These are phyloP conservation scores for Lodderomyces orthopsilosis DNA, from an alignment of 1,139 yeast species.

Conservation along the genomic window DNA sequence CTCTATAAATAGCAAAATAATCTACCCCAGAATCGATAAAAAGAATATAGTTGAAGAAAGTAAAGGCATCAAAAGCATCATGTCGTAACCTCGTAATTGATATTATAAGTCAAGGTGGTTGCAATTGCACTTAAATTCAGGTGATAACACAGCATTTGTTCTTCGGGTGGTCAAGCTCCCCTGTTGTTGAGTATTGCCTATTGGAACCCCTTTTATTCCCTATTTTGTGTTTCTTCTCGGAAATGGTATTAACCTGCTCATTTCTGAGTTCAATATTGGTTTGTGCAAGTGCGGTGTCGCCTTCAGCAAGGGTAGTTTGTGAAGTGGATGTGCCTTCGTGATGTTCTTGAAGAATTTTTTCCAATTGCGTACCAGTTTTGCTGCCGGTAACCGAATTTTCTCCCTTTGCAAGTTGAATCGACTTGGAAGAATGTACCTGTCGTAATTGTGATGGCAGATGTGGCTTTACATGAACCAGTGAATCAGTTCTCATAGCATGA, in stretches of 20 bases:
- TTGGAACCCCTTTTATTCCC: neutral
- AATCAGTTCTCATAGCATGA: neutral
- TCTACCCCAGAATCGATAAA: no score
- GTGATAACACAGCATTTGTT: neutral
- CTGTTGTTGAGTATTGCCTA: neutral
- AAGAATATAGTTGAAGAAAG: neutral
- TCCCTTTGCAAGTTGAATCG: neutral
- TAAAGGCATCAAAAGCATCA: neutral
- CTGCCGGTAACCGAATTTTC: neutral
- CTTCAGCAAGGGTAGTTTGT: neutral
- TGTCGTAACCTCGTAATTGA: neutral
- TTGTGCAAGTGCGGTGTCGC: neutral
- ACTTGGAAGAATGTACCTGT: neutral
- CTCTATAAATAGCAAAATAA: neutral
- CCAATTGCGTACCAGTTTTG: neutral
- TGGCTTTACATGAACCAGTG: neutral
- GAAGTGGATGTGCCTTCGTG: neutral
- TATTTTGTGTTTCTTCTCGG: neutral
- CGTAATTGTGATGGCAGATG: neutral
- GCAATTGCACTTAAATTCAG: neutral
- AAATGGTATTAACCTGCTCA: no score
- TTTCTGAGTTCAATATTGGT: neutral
- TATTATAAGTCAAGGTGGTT: no score
- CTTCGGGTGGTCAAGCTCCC: neutral
- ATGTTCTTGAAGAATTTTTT: neutral